These are phyloP conservation scores for Tricholomella constricta DNA, from an alignment of 768 basidiomycete genomes.

Conservation along the genomic window DNA sequence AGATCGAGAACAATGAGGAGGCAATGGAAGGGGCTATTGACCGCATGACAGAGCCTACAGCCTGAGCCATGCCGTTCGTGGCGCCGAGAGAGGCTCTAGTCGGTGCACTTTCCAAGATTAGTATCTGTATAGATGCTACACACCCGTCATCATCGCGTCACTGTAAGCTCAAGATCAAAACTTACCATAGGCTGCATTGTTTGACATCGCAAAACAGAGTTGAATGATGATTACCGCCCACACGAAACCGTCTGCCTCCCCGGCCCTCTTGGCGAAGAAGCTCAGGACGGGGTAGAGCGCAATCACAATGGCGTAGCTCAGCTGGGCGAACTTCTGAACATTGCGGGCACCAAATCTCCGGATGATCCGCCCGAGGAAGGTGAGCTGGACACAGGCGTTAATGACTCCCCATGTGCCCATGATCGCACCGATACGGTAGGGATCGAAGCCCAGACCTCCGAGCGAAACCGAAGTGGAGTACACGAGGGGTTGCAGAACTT, in stretches of 20 bases:
- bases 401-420: constrained; percentile 52
- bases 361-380: constrained; percentile 52
- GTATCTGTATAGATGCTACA: constrained; percentile 50
- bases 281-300: constrained; percentile 36
- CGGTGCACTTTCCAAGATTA: constrained; percentile 45
- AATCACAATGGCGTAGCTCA: constrained; percentile 26
- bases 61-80: constrained; percentile 58
- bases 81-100: constrained; percentile 46
- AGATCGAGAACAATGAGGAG: constrained; percentile 59
- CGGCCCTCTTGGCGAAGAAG: constrained; percentile 34
- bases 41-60: constrained; percentile 47
- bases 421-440: constrained; percentile 62
- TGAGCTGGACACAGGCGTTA: constrained; percentile 56
- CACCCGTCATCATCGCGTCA: constrained; percentile 2
- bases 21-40: constrained; percentile 55
- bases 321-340: constrained; percentile 43
- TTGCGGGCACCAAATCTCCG: constrained; percentile 54
- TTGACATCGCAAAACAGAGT: constrained; percentile 26
- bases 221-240: constrained; percentile 34
- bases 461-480: constrained; percentile 59
- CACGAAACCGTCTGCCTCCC: constrained; percentile 33
- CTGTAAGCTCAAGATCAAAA: background rate
- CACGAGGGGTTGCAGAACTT: constrained; percentile 42
- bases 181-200: constrained; percentile 40
- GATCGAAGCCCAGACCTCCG: constrained; percentile 69